A percentile compares a stretch with the other conserved stretches of the same genome.
Conservation (phyloP, 2,329 filamentous ascomycete species). For the Stagonosporopsis cucurbitacearum region DNA sequence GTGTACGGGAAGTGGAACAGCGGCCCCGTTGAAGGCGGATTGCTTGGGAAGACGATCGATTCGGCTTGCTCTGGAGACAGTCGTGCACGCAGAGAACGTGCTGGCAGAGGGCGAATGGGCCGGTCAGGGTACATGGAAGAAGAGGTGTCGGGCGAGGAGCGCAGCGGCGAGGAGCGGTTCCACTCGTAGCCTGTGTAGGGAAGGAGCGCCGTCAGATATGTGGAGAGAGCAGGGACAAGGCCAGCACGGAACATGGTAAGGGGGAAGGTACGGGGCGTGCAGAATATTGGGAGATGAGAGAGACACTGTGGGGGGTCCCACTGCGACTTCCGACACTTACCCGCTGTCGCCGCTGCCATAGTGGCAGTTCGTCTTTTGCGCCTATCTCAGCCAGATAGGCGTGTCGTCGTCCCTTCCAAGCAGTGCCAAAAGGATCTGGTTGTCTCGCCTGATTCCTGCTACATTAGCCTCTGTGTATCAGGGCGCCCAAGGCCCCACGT, state of each 20-base stretch:
- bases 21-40: conserved; percentile 72
- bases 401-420: conserved; percentile 11
- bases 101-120: conserved; percentile 90
- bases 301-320: conserved; percentile 30
- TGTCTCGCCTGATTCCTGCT: conserved; percentile 23
- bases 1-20: conserved; percentile 74
- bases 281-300: conserved; percentile 30
- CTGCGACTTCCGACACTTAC: conserved; percentile 42
- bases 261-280: conserved; percentile 22
- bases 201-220: conserved; percentile 46
- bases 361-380: conserved; percentile 34
- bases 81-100: conserved; percentile 83
- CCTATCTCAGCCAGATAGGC: conserved; percentile 22
- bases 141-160: conserved; percentile 68
- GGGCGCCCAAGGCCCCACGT: conserved; percentile 1
- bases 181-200: conserved; percentile 50
- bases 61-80: conserved; percentile 85
- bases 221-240: conserved; percentile 34
- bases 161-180: conserved; percentile 49
- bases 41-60: conserved; percentile 80
- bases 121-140: conserved; percentile 86
- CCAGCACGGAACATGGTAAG: conserved; percentile 25
- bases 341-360: conserved; percentile 52
- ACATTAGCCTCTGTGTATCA: conserved; percentile 24
- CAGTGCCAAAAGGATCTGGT: conserved; percentile 15